Percentiles rank a stretch among this genome's conserved stretches.
Conservation (phyloP, 1,284 basidiomycete species). For the Abortiporus biennis region DNA sequence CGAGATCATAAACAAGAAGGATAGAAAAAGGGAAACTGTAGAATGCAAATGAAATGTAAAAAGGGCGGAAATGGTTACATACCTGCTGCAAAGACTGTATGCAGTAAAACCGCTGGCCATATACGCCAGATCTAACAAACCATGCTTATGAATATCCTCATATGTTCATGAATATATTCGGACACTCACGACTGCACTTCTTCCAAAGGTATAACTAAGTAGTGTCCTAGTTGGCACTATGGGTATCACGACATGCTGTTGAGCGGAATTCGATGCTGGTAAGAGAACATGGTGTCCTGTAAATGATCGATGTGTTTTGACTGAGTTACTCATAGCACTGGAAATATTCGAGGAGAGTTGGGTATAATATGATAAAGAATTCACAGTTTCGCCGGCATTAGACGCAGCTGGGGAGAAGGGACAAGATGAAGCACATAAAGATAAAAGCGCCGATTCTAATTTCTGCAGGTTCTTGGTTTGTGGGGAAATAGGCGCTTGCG, state of each 20-base stretch:
- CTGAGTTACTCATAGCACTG: too few species aligned
- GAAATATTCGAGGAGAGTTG: too few species aligned
- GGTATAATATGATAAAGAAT: too few species aligned
- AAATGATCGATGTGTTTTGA: too few species aligned
- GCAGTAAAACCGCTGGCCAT: slow-evolving; percentile 60
- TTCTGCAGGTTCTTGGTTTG: too few species aligned
- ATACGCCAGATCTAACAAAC: slow-evolving; percentile 50
- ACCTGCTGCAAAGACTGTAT: slow-evolving; percentile 53
- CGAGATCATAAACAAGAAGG: too few species aligned
- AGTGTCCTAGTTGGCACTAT: slow-evolving; percentile 24
- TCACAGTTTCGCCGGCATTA: too few species aligned
- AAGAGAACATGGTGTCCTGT: slow-evolving; percentile 23
- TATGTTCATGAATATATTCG: background rate
- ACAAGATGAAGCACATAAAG: too few species aligned
- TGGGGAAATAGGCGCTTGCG: too few species aligned
- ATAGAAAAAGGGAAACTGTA: background rate
- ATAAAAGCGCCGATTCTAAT: too few species aligned
- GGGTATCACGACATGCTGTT: slow-evolving; percentile 12
- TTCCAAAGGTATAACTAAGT: slow-evolving; percentile 53
- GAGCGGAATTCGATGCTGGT: slow-evolving; percentile 19
- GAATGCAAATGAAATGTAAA: too few species aligned
- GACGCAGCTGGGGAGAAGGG: too few species aligned
- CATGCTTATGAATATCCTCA: slow-evolving; percentile 14
- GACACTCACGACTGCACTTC: slow-evolving; percentile 46
- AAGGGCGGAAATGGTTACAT: slow-evolving; percentile 9